Evolutionary conservation across 768 basidiomycete genomes (phyloP).

Genomic region (Hericium rajendrae): DNA sequence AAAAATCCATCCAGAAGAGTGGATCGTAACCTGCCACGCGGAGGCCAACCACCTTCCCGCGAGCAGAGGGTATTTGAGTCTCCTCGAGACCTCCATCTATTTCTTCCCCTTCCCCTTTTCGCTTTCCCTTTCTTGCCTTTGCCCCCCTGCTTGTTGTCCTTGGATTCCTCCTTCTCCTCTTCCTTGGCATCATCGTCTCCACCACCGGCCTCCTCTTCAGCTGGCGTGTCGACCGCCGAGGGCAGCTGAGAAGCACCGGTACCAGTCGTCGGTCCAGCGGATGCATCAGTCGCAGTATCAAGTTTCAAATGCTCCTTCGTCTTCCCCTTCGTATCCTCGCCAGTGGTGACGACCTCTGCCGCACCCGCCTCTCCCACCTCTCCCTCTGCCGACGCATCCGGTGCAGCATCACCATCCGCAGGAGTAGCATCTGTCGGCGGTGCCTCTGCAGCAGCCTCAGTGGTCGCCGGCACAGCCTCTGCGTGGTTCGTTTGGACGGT

Average conservation of each 20-base stretch:
- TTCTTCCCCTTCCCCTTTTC: conserved; percentile 10
- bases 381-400: neutral
- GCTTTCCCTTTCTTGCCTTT: neutral
- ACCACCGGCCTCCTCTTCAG: neutral
- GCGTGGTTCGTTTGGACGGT: neutral
- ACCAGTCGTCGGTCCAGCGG: neutral
- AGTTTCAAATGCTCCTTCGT: neutral
- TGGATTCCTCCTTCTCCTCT: neutral
- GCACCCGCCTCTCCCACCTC: neutral
- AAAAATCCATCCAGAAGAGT: neutral
- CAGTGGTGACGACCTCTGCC: neutral
- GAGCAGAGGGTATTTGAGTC: neutral
- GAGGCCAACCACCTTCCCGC: neutral
- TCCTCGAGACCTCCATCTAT: neutral
- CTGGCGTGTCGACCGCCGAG: neutral
- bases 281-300: neutral
- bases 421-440: conserved; percentile 3
- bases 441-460: neutral
- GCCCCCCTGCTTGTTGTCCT: neutral
- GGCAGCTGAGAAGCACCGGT: neutral
- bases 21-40: neutral
- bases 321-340: neutral
- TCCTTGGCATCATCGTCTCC: conserved; percentile 1
- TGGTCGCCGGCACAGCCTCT: neutral
- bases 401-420: neutral